Evolutionary conservation across 805 yeast genomes (phyloP).

Genomic region (Lipomyces yamadae): DNA sequence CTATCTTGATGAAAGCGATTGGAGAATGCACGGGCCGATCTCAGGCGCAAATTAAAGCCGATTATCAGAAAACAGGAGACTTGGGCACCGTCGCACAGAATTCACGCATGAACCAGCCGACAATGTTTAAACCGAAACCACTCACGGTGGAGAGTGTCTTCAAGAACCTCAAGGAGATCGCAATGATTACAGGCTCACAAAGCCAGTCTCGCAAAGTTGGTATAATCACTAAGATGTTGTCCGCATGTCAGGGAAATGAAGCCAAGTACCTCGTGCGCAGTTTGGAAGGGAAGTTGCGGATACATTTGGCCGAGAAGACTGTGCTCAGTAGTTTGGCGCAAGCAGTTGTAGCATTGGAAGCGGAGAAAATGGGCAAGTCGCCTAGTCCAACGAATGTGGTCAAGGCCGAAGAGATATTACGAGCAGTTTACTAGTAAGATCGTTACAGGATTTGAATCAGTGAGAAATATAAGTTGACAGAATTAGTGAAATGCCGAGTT

Average conservation of each 20-base stretch:
- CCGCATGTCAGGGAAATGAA: constrained; percentile 83
- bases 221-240: constrained; percentile 78
- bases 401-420: constrained; percentile 74
- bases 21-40: constrained; percentile 89
- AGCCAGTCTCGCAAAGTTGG: constrained; percentile 80
- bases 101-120: constrained; percentile 82
- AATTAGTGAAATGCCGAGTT: constrained; percentile 86
- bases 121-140: constrained; percentile 91
- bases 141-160: constrained; percentile 77
- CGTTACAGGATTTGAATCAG: background rate
- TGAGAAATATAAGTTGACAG: background rate
- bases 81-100: constrained; percentile 85
- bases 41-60: constrained; percentile 67
- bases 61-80: constrained; percentile 83
- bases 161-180: constrained; percentile 72
- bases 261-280: constrained; percentile 91
- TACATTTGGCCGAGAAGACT: constrained; percentile 92
- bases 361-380: constrained; percentile 43
- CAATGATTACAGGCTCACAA: constrained; percentile 75
- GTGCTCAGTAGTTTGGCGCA: constrained; percentile 83
- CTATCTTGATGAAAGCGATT: constrained; percentile 82
- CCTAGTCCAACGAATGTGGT: constrained; percentile 54
- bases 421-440: constrained; percentile 62
- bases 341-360: constrained; percentile 72
- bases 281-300: constrained; percentile 88